Conservation (phyloP, 768 basidiomycete genomes). For the Heimioporus sp. region DNA sequence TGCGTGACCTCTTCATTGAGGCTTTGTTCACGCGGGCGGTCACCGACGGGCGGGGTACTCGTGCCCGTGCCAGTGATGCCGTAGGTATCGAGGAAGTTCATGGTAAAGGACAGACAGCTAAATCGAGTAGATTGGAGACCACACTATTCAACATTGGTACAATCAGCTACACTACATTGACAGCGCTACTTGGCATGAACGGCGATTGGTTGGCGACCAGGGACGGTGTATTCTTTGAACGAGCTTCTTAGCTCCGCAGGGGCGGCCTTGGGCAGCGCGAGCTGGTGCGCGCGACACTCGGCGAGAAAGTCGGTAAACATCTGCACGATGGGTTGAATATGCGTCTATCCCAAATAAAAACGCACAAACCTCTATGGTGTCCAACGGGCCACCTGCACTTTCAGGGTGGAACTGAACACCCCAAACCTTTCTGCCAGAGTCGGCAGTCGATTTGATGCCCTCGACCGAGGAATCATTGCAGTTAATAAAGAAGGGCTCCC, state of each 20-base stretch:
- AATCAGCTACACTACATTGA: conserved; percentile 1
- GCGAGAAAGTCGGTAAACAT: conserved; percentile 93
- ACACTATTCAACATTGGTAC: conserved; percentile 11
- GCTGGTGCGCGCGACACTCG: conserved; percentile 68
- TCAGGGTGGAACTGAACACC: conserved; percentile 99
- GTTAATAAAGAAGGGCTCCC: conserved; percentile 99
- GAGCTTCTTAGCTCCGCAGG: conserved; percentile 13
- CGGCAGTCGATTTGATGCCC: conserved; percentile 92
- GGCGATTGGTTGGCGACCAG: conserved; percentile 20
- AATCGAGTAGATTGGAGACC: conserved; percentile 10
- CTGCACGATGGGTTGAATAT: conserved; percentile 36
- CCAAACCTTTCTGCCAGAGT: conserved; percentile 91
- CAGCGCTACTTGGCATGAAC: conserved; percentile 27
- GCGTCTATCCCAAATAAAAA: background rate
- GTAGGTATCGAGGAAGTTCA: conserved; percentile 77
- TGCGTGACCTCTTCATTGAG: conserved; percentile 88
- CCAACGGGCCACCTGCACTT: conserved; percentile 95
- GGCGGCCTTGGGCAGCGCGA: conserved; percentile 25
- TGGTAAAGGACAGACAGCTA: conserved; percentile 24
- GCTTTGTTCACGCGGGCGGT: conserved; percentile 45
- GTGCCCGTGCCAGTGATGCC: conserved; percentile 48
- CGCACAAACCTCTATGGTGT: conserved; percentile 85
- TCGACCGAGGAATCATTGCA: conserved; percentile 99
- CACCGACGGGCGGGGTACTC: conserved; percentile 43
- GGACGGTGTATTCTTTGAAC: conserved; percentile 18